A percentile compares a stretch with the other conserved stretches of the same genome.
Evolutionary conservation across 495 filamentous ascomycete species (phyloP).

Genomic region (Aspergillus bertholletiae): DNA sequence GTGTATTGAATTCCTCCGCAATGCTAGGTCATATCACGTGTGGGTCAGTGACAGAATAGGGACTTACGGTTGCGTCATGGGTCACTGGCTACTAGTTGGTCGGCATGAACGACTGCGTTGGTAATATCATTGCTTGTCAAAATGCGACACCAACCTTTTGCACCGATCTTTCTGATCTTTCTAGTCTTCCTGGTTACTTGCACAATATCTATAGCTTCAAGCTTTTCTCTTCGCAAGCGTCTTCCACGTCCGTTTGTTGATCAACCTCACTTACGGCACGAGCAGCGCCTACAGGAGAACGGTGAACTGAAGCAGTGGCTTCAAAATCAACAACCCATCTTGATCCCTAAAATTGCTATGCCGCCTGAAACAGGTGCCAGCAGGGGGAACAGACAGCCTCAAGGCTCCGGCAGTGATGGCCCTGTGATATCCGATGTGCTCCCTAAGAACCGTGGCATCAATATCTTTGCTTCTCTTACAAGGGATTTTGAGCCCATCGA

Average conservation of each 20-base stretch:
- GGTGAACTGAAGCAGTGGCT: conserved; percentile 17
- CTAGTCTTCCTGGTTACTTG: conserved; percentile 8
- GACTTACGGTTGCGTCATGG: conserved; percentile 13
- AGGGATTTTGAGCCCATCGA: conserved; percentile 73
- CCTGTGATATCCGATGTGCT: conserved; percentile 82
- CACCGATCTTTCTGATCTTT: neutral
- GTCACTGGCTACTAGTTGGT: neutral
- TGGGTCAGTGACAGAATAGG: neutral
- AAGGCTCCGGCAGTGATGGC: conserved; percentile 16
- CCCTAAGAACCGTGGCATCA: conserved; percentile 74
- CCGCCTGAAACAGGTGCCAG: conserved; percentile 31
- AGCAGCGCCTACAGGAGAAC: conserved; percentile 6
- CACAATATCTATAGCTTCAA: conserved; percentile 11
- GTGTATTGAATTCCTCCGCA: conserved; percentile 11
- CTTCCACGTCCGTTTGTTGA: conserved; percentile 12
- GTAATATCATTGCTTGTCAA: neutral
- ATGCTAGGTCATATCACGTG: conserved; percentile 20
- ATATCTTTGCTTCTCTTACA: conserved; percentile 83
- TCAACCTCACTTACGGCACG: conserved; percentile 11
- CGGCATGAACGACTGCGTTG: neutral
- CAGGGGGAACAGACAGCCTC: conserved; percentile 13
- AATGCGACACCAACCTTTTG: neutral
- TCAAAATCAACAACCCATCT: conserved; percentile 29
- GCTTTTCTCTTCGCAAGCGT: conserved; percentile 16
- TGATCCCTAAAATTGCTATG: conserved; percentile 33